These are phyloP conservation scores for Domatiomyces catenatus DNA, from an alignment of 2,329 filamentous ascomycete species.

Conservation along the genomic window DNA sequence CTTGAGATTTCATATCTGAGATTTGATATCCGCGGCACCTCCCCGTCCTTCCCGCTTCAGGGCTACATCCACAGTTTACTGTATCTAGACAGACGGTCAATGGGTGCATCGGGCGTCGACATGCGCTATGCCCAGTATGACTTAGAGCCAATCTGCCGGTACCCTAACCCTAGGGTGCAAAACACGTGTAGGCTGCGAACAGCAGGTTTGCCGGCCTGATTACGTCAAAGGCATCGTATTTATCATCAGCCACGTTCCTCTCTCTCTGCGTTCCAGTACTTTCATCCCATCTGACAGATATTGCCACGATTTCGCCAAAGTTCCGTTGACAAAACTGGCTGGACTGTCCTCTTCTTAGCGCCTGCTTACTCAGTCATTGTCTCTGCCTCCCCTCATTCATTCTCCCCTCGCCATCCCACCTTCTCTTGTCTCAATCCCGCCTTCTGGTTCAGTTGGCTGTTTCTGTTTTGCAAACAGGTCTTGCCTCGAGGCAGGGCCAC, in stretches of 20 bases:
- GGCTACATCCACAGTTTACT: background rate
- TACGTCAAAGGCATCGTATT: background rate
- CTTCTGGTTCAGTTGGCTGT: background rate
- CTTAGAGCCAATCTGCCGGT: too few species aligned
- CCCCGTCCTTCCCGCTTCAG: background rate
- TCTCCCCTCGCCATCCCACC: background rate
- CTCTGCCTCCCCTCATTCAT: background rate
- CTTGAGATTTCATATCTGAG: background rate
- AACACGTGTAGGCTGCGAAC: background rate
- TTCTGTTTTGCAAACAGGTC: conserved; percentile 5
- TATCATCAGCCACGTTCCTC: background rate
- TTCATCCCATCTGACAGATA: background rate
- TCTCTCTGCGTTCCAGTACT: background rate
- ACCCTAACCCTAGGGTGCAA: background rate
- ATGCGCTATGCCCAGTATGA: too few species aligned
- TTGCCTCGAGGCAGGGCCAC: conserved; percentile 18
- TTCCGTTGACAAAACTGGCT: background rate
- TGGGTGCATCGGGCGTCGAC: background rate
- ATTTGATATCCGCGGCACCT: background rate
- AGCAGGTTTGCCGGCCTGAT: background rate
- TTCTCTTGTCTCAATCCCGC: background rate
- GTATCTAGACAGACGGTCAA: background rate
- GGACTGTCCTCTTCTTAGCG: background rate
- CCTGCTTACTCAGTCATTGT: background rate
- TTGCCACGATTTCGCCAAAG: background rate